These are phyloP conservation scores for Linderniella brevidens DNA, from an alignment of 257 asterid genomes.

Conservation along the genomic window DNA sequence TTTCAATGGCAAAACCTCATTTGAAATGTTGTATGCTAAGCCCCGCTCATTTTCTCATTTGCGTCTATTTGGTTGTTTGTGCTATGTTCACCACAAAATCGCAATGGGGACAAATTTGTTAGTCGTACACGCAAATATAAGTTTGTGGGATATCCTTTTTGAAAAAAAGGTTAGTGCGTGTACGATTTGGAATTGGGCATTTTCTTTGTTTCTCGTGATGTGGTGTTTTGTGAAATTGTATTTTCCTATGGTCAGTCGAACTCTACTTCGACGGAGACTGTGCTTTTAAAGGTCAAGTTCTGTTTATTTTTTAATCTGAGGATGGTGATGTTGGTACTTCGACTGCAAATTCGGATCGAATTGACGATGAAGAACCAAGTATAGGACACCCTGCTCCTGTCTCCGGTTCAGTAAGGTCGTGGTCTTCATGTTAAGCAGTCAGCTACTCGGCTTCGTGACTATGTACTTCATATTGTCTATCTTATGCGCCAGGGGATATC, in stretches of 20 bases:
- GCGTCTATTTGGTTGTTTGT: not conserved
- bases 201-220: slow-evolving; percentile 3
- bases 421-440: not conserved
- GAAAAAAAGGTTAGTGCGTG: slow-evolving; percentile 7
- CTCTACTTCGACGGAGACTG: too few relatives aligned
- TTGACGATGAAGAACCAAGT: too few relatives aligned
- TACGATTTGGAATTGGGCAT: not conserved
- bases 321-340: too few relatives aligned
- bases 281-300: too few relatives aligned
- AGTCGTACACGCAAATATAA: not conserved
- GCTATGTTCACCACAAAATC: not conserved
- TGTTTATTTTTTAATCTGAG: too few relatives aligned
- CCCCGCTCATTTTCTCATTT: not conserved
- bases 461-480: too few relatives aligned
- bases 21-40: not conserved
- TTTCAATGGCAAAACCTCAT: not conserved
- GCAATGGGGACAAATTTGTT: slow-evolving; percentile 5
- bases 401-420: not conserved
- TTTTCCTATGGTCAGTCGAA: too few relatives aligned
- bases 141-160: slow-evolving; percentile 8
- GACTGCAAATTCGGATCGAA: too few relatives aligned
- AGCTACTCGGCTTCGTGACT: not conserved
- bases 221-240: not conserved
- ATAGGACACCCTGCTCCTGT: too few relatives aligned
- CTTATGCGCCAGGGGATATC: too few relatives aligned